A percentile compares a stretch with the other conserved stretches of the same genome.
These are phyloP conservation scores for Suillus occidentalis DNA, from an alignment of 768 basidiomycete species.

Conservation along the genomic window DNA sequence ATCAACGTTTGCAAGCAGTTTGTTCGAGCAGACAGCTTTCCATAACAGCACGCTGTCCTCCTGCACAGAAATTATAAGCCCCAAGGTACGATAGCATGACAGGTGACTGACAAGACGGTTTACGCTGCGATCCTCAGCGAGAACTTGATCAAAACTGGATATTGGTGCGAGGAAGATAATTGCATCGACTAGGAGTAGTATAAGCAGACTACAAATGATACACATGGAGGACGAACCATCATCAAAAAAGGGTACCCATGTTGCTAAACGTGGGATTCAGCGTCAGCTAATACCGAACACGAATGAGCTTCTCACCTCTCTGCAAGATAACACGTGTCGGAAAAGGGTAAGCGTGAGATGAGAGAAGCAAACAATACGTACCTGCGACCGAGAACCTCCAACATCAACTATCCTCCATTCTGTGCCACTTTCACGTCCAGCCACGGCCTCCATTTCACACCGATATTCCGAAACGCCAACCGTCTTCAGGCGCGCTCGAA, in stretches of 20 bases:
- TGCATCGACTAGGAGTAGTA: constrained; percentile 34
- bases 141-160: constrained; percentile 55
- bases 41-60: constrained; percentile 78
- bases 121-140: constrained; percentile 51
- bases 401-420: constrained; percentile 59
- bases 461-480: constrained; percentile 82
- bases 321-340: constrained; percentile 17
- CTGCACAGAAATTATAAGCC: constrained; percentile 34
- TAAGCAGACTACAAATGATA: not conserved
- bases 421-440: constrained; percentile 48
- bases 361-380: constrained; percentile 24
- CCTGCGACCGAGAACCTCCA: constrained; percentile 53
- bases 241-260: constrained; percentile 59
- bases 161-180: constrained; percentile 64
- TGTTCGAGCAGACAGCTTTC: constrained; percentile 71
- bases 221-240: constrained; percentile 34
- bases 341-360: not conserved
- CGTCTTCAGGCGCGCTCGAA: constrained; percentile 53
- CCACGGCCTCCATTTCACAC: constrained; percentile 73
- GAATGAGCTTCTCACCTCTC: constrained; percentile 31
- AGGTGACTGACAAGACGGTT: constrained; percentile 44
- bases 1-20: constrained; percentile 67
- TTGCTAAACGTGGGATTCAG: constrained; percentile 30
- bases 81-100: not conserved
- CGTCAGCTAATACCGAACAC: not conserved